Conservation (phyloP, 1,139 yeast genomes). For the Blastobotrys serpentis region DNA sequence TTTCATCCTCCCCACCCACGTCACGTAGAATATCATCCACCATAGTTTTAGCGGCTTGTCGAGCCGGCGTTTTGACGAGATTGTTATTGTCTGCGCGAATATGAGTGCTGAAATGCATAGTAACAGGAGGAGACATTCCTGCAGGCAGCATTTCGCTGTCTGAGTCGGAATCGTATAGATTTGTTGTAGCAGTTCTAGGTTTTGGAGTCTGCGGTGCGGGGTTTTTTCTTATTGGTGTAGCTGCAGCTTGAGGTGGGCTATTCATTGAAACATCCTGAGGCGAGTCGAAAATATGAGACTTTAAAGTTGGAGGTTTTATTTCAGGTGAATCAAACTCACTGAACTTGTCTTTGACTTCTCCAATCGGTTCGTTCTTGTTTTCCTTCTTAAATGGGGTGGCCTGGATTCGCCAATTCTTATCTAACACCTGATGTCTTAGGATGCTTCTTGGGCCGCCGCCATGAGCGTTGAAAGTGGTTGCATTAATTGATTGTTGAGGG, state of each 20-base stretch:
- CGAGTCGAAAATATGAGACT: constrained; percentile 16
- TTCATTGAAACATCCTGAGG: constrained; percentile 18
- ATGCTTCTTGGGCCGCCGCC: constrained; percentile 12
- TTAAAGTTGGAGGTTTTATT: constrained; percentile 25
- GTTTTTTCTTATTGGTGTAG: not conserved
- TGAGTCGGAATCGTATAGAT: constrained; percentile 23
- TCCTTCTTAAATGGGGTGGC: constrained; percentile 34
- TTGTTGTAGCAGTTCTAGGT: constrained; percentile 10
- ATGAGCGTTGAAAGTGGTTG: not conserved
- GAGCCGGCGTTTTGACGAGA: constrained; percentile 32
- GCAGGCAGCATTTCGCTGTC: constrained; percentile 28
- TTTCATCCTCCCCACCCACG: constrained; percentile 19
- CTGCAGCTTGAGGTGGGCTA: constrained; percentile 9
- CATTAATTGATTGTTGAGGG: not conserved
- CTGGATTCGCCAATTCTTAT: constrained; percentile 39
- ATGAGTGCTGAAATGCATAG: constrained; percentile 26
- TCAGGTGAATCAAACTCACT: constrained; percentile 23
- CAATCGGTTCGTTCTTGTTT: constrained; percentile 13
- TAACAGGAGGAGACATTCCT: constrained; percentile 35
- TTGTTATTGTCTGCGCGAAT: constrained; percentile 12
- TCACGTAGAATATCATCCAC: constrained; percentile 29
- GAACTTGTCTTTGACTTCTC: not conserved
- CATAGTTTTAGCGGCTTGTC: constrained; percentile 30
- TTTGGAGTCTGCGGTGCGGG: constrained; percentile 10
- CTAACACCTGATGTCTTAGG: constrained; percentile 39